Conservation (phyloP, 192 early-diverging fungal genomes). For the Coemansia sp. region DNA sequence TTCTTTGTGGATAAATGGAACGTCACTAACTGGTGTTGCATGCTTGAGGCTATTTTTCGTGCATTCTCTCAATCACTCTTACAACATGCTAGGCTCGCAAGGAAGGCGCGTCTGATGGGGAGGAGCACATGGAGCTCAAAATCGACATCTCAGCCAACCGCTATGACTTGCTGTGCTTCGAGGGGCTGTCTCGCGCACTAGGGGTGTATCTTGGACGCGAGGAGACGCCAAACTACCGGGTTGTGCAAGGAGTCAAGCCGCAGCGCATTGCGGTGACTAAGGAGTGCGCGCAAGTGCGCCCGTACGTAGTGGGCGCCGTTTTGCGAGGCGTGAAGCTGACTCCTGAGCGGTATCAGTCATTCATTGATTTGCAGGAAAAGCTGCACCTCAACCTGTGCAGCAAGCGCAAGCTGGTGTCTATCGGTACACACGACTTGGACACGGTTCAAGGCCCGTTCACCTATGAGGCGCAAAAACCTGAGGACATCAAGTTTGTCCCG, state of each 20-base stretch:
- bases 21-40: too few species aligned
- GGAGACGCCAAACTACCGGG: constrained; percentile 32
- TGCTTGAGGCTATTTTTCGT: neutral
- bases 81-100: constrained; percentile 46
- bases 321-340: constrained; percentile 83
- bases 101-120: constrained; percentile 18
- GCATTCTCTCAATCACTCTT: neutral
- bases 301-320: constrained; percentile 83
- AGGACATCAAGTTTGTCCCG: constrained; percentile 89
- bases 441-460: constrained; percentile 91
- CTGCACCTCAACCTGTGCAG: constrained; percentile 96
- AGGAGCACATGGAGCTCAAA: constrained; percentile 78
- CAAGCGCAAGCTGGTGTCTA: constrained; percentile 90
- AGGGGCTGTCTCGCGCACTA: constrained; percentile 89
- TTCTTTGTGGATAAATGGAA: too few species aligned
- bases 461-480: constrained; percentile 86
- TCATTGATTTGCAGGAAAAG: constrained; percentile 99
- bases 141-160: constrained; percentile 99
- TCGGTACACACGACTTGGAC: constrained; percentile 97
- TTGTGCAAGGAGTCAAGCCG: constrained; percentile 11
- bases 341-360: constrained; percentile 80
- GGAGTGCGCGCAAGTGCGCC: constrained; percentile 79
- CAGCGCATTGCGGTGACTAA: constrained; percentile 34
- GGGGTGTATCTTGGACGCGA: constrained; percentile 74
- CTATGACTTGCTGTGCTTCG: constrained; percentile 95